These are phyloP conservation scores for Panicum hallii DNA, from an alignment of 202 grass and related monocot genomes.

Conservation along the genomic window DNA sequence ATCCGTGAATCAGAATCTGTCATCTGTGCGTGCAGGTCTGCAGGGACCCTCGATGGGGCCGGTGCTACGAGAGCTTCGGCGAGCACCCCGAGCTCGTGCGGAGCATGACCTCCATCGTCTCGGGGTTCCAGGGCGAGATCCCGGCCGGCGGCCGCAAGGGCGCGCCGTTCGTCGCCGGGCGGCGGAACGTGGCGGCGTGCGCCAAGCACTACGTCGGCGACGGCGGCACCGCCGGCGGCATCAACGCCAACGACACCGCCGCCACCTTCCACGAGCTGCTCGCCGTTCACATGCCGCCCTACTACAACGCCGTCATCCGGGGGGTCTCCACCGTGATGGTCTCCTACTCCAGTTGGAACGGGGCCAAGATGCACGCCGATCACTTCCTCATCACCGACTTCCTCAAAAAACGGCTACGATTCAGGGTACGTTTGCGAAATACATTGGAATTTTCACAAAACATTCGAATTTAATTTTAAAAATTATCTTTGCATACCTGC, in stretches of 20 bases:
- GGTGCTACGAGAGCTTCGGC: slow-evolving; percentile 88
- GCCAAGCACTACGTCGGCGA: slow-evolving; percentile 81
- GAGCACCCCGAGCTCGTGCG: slow-evolving; percentile 52
- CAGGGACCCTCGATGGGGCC: slow-evolving; percentile 61
- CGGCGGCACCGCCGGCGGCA: slow-evolving; percentile 62
- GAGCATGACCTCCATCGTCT: slow-evolving; percentile 44
- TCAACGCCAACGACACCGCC: slow-evolving; percentile 68
- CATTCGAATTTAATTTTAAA: background rate
- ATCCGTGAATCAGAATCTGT: too few relatives aligned
- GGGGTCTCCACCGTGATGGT: slow-evolving; percentile 82
- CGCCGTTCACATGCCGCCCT: slow-evolving; percentile 68
- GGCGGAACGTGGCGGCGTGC: slow-evolving; percentile 71
- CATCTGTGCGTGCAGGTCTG: slow-evolving; percentile 23
- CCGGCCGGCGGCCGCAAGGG: slow-evolving; percentile 14
- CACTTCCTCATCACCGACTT: slow-evolving; percentile 61
- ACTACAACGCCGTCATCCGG: slow-evolving; percentile 61
- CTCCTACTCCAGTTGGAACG: slow-evolving; percentile 85
- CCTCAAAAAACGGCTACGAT: slow-evolving; percentile 68
- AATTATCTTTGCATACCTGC: background rate
- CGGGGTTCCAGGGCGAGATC: slow-evolving; percentile 53
- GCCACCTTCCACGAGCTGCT: slow-evolving; percentile 54
- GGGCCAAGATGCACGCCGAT: slow-evolving; percentile 78
- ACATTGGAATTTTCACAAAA: background rate
- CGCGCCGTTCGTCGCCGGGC: slow-evolving; percentile 42
- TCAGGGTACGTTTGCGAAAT: slow-evolving; percentile 44